Conservation (phyloP, 805 yeast species). For the Debaryomyces prosopidis region DNA sequence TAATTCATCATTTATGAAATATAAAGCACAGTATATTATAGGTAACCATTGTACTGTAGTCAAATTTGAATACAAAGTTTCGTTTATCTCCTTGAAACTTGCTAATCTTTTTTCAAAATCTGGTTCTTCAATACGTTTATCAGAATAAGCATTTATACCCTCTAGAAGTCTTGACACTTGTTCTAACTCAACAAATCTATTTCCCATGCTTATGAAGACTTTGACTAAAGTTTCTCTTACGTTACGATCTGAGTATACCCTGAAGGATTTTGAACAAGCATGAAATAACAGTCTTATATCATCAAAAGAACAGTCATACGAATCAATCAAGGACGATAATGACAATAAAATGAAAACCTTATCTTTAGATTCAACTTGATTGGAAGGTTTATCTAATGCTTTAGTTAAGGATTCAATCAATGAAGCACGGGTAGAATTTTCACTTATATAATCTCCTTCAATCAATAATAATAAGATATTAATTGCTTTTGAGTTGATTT, state of each 20-base stretch:
- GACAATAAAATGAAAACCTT: slow-evolving; percentile 59
- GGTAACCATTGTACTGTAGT: slow-evolving; percentile 76
- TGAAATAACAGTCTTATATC: slow-evolving; percentile 52
- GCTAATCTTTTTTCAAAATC: slow-evolving; percentile 76
- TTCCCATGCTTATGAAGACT: slow-evolving; percentile 61
- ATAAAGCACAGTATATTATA: slow-evolving; percentile 64
- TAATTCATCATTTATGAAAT: slow-evolving; percentile 69
- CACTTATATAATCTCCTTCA: slow-evolving; percentile 51
- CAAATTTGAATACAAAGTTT: slow-evolving; percentile 44
- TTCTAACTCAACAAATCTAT: slow-evolving; percentile 43
- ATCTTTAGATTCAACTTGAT: slow-evolving; percentile 51
- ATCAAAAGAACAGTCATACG: slow-evolving; percentile 52
- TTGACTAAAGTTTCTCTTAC: slow-evolving; percentile 62
- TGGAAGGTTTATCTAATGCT: slow-evolving; percentile 59
- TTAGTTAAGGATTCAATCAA: slow-evolving; percentile 58
- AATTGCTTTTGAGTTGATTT: slow-evolving; percentile 53
- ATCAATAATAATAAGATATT: slow-evolving; percentile 53
- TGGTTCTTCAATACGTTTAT: slow-evolving; percentile 62
- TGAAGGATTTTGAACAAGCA: slow-evolving; percentile 57
- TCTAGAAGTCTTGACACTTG: slow-evolving; percentile 52
- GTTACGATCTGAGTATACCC: slow-evolving; percentile 56
- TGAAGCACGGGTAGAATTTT: slow-evolving; percentile 50
- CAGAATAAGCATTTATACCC: slow-evolving; percentile 71
- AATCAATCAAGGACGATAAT: slow-evolving; percentile 53
- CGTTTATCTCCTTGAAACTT: slow-evolving; percentile 68